These are phyloP conservation scores for Mycena crocata DNA, from an alignment of 768 basidiomycete genomes.

Conservation along the genomic window DNA sequence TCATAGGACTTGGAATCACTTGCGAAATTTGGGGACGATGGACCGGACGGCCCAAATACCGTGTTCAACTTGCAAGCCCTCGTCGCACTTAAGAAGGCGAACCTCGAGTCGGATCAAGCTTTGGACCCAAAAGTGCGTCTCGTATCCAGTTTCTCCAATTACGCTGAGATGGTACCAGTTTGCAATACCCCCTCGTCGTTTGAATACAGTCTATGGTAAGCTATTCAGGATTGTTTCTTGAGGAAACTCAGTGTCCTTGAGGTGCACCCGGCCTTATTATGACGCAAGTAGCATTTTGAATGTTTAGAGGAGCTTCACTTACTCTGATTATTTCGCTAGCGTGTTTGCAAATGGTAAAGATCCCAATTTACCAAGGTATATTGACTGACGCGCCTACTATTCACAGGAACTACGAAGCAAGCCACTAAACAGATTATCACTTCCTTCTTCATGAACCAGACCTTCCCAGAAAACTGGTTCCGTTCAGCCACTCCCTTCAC, in stretches of 20 bases:
- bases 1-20: conserved; percentile 12
- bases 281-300: conserved; percentile 10
- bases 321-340: background rate
- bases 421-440: conserved; percentile 13
- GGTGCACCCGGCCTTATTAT: conserved; percentile 10
- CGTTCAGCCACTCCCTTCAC: conserved; percentile 14
- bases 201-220: conserved; percentile 3
- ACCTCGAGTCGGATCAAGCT: conserved; percentile 7
- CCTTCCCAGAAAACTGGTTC: conserved; percentile 29
- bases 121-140: conserved; percentile 6
- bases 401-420: conserved; percentile 26
- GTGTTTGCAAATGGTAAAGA: conserved; percentile 28
- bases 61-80: conserved; percentile 20
- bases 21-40: conserved; percentile 15
- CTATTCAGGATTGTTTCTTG: conserved; percentile 10
- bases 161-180: conserved; percentile 9
- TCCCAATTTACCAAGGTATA: background rate
- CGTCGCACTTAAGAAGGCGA: background rate
- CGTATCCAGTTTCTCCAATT: background rate
- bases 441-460: conserved; percentile 26
- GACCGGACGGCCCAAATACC: conserved; percentile 15
- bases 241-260: background rate
- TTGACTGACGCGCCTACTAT: conserved; percentile 11
- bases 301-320: conserved; percentile 5
- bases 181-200: conserved; percentile 11